phyloP scores from a whole-genome alignment of 2,329 filamentous ascomycete genomes.

The Colletotrichum spinosum region DNA sequence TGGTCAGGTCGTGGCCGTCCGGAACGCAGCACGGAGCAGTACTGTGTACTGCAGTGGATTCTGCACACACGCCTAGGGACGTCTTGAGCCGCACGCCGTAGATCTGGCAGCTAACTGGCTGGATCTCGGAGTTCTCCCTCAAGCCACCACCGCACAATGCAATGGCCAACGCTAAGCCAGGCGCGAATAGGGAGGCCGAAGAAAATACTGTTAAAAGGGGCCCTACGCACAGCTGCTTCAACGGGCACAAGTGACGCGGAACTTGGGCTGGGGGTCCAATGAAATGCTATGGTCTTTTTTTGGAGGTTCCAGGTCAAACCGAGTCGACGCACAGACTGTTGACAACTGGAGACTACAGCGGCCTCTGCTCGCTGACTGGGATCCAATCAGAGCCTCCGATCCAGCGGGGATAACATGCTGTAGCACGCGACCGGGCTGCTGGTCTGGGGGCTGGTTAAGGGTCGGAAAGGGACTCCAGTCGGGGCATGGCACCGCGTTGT shows the following conservation, averaged over 20 bases:
- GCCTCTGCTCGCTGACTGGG: slow-evolving; percentile 8
- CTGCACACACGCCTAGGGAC: slow-evolving; percentile 19
- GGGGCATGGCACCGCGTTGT: background rate
- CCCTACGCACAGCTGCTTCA: too few species aligned
- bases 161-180: background rate
- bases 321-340: slow-evolving; percentile 30
- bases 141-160: too few species aligned
- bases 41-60: background rate
- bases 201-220: too few species aligned
- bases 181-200: too few species aligned
- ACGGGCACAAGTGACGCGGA: slow-evolving; percentile 3
- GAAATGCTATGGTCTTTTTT: slow-evolving; percentile 12
- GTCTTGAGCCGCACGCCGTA: slow-evolving; percentile 26
- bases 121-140: too few species aligned
- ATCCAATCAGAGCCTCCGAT: slow-evolving; percentile 10
- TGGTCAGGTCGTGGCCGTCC: slow-evolving; percentile 22
- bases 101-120: slow-evolving; percentile 5
- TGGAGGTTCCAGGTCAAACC: background rate
- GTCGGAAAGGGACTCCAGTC: background rate
- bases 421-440: slow-evolving; percentile 29
- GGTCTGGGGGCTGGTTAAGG: slow-evolving; percentile 19
- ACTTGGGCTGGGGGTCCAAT: background rate
- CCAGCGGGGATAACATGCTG: slow-evolving; percentile 15
- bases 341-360: slow-evolving; percentile 23
- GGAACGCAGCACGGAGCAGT: background rate